phyloP scores from a whole-genome alignment of 73 alveolate species.

The Paramecium primaurelia region DNA sequence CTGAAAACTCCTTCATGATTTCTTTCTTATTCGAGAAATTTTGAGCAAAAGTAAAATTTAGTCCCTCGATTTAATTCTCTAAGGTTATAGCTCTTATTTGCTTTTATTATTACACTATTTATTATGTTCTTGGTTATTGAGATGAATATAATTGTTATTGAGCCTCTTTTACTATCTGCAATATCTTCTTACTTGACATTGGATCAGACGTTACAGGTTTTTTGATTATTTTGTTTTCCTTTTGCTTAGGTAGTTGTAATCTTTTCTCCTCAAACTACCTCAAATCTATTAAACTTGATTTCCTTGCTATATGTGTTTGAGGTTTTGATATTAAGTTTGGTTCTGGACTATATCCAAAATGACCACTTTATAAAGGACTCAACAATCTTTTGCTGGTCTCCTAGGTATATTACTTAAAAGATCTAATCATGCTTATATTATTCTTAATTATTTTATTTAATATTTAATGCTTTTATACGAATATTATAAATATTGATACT shows the following conservation, averaged over 20 bases:
- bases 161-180: conserved; percentile 31
- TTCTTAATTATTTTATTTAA: not conserved
- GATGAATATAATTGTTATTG: not conserved
- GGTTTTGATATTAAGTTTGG: not conserved
- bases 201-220: not conserved
- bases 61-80: conserved; percentile 27
- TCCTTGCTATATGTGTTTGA: not conserved
- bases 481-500: not conserved
- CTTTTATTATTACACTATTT: not conserved
- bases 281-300: not conserved
- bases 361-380: not conserved
- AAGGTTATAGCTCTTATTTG: not conserved
- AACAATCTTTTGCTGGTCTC: not conserved
- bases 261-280: not conserved
- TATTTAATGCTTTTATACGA: not conserved
- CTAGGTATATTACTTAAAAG: not conserved
- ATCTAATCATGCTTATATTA: not conserved
- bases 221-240: not conserved
- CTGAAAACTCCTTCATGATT: conserved; percentile 35
- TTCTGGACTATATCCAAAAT: conserved; percentile 33
- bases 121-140: conserved; percentile 9
- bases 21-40: not conserved
- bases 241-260: not conserved
- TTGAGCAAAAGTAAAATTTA: conserved; percentile 41
- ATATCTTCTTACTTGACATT: not conserved